Base-by-base conservation (phyloP, 2,329 filamentous ascomycete genomes). In the Mycocentrospora acerina region DNA sequence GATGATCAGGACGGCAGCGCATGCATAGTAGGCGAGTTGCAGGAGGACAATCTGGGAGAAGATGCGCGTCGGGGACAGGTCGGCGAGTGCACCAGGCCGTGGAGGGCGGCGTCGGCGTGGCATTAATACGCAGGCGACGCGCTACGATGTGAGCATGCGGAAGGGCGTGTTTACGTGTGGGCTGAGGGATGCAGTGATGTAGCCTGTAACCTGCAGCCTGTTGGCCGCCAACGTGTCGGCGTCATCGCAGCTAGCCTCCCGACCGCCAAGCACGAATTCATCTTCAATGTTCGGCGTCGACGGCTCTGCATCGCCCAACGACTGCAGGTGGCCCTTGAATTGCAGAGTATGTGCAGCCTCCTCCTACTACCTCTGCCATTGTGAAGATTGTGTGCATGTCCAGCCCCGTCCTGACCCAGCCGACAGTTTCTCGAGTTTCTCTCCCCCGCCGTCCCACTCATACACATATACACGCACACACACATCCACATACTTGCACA, bases 51-150 rank as follows among this genome's bases (percentile, higher is more conserved):
- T 87, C 66, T 86, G 83, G 32, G 76, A 76, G 44, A 85, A 67
- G 65, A 87, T 86, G 59, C 80, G 80, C 43, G 82, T 72, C 30
- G 83, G 83, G 29, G 82, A 77, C 35, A 86, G 80, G 60, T 86
- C 82, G 35, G 78, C 77, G 51, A 85, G 76, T 42, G 81, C 80
- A 65, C 83, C 82, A 35, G 82, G 78, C 56, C 80, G 78, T 51
- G 81, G 81, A 48, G 79, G 80, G 39, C 80, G 78, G 53, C 82
- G 79, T 54, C 78, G 75, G 44, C 75, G 75, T 50, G 75, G 67
- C 76, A 79, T 79, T 53, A 64, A 43, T 48, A 37, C 34, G 44
- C 46, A 24, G 24, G 28, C 34, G 32, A 46, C 44, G 45, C 41
- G 52, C 44, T 53, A 54, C 47, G 27, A 47, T 26, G 32, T 33